Evolutionary conservation across 139 green algal species (phyloP).

Genomic region (Ostreobium quekettii): DNA sequence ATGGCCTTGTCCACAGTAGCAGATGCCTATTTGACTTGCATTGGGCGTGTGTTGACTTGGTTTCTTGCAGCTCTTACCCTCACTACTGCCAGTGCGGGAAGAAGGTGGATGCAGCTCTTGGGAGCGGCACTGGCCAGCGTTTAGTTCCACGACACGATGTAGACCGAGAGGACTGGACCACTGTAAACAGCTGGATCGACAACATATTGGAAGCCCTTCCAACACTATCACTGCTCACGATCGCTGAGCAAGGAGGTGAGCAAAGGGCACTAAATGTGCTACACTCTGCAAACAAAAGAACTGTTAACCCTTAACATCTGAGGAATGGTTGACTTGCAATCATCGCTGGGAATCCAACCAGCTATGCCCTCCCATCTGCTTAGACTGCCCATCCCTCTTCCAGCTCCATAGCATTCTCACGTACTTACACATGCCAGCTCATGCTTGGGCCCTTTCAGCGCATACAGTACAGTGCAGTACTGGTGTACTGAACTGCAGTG

Average conservation of each 20-base stretch:
- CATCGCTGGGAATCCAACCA: too few species aligned
- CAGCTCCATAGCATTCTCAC: too few species aligned
- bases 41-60: too few species aligned
- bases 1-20: too few species aligned
- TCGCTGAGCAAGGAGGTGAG: constrained; percentile 31
- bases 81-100: constrained; percentile 81
- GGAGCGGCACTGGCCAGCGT: constrained; percentile 31
- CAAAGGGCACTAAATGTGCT: not conserved
- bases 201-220: constrained; percentile 34
- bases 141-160: constrained; percentile 48
- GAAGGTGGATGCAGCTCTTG: constrained; percentile 52
- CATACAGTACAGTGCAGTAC: too few species aligned
- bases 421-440: too few species aligned
- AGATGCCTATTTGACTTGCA: too few species aligned
- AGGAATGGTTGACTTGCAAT: too few species aligned
- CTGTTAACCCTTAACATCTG: not conserved
- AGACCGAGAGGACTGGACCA: constrained; percentile 72
- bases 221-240: constrained; percentile 35
- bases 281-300: not conserved
- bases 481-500: too few species aligned
- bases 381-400: too few species aligned
- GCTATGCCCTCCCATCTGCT: too few species aligned
- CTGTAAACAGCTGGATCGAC: constrained; percentile 62
- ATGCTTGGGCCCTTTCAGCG: too few species aligned
- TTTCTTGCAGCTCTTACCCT: constrained; percentile 53